Evolutionary conservation across 2,329 filamentous ascomycete species (phyloP).

Genomic region (Fusarium albosuccineum): DNA sequence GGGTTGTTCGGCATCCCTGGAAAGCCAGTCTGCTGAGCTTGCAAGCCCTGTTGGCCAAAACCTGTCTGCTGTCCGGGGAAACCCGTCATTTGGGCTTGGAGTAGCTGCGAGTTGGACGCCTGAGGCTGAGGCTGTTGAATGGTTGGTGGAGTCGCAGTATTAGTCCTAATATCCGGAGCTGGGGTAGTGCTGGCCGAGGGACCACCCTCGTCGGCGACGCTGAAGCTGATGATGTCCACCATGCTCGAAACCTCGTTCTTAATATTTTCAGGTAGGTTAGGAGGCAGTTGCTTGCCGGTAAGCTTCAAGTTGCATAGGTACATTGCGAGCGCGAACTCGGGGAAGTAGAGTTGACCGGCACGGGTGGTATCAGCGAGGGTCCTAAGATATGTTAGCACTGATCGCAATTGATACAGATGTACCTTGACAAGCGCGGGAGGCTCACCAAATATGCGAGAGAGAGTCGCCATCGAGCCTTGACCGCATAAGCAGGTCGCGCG

Average conservation of each 20-base stretch:
- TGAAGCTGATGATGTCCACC: constrained; percentile 99
- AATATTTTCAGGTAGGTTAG: constrained; percentile 82
- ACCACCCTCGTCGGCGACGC: constrained; percentile 78
- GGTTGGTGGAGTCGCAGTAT: constrained; percentile 62
- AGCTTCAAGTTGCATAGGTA: constrained; percentile 96
- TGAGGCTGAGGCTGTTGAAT: constrained; percentile 81
- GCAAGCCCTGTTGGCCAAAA: constrained; percentile 72
- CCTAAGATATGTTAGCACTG: constrained; percentile 62
- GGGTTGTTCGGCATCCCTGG: constrained; percentile 73
- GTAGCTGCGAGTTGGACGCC: constrained; percentile 75
- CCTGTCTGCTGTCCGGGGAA: constrained; percentile 71
- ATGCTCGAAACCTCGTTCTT: constrained; percentile 99
- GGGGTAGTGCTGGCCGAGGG: constrained; percentile 71
- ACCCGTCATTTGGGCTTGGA: constrained; percentile 77
- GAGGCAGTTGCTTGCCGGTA: constrained; percentile 85
- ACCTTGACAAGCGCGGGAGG: neutral
- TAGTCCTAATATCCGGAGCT: constrained; percentile 68
- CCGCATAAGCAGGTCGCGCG: constrained; percentile 86
- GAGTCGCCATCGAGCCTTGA: constrained; percentile 90
- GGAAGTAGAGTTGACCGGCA: constrained; percentile 95
- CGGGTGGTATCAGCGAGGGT: constrained; percentile 95
- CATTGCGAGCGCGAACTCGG: constrained; percentile 97
- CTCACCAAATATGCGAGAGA: constrained; percentile 91
- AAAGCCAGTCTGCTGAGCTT: constrained; percentile 78
- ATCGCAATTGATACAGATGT: neutral